Base-by-base conservation (phyloP, 208 protist species). In the Tetramitus jugosus region DNA sequence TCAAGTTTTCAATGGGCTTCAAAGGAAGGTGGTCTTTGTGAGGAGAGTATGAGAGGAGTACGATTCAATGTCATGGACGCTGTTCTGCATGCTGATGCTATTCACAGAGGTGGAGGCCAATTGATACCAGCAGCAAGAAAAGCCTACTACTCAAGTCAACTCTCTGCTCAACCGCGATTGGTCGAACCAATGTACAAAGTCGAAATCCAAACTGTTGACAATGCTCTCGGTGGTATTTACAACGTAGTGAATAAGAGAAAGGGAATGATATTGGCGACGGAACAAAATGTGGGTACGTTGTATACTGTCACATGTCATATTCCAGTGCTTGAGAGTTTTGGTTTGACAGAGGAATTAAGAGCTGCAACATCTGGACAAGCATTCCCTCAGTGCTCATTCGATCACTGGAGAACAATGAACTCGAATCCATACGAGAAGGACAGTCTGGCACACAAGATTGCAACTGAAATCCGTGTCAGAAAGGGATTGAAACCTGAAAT, bases 251-350 rank as follows among this genome's bases (percentile, higher is more conserved):
- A 91, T 83, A 87, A 89, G 61, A 88, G 96, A 74, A 94, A 96
- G 87, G 97, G 96, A 87, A 80, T 92, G 56, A 95, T 99, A 62
- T 89, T 98, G 81, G 91, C 87, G 79, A 94, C 97, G 86, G 91
- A 96, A 80, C 92, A 94, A 79, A 88, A 92, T 80, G 81, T 87
- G 29, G 96, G 95, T 69, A 97, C 93, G 46, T 86, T 99, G 72
- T 95, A 93, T 86, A 94, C 92, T 80, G 83, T 99, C 82, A 94
- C 94, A 84, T 95, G 95, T 72, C 93, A 98, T 87, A 85, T 99
- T 61, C 97, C 98, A 42, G 97, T 99, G 62, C 86, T 90, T 42
- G 96, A 99, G 87, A 99, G 96, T 23, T 99, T 99, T 89, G 97
- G 95, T 81, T 92, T 98, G 87, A 97, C 92, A 75, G 87, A 89